Percentiles rank a stretch among this genome's conserved stretches.
Evolutionary conservation across 208 protist genomes (phyloP).

Genomic region (Willaertia magna): DNA sequence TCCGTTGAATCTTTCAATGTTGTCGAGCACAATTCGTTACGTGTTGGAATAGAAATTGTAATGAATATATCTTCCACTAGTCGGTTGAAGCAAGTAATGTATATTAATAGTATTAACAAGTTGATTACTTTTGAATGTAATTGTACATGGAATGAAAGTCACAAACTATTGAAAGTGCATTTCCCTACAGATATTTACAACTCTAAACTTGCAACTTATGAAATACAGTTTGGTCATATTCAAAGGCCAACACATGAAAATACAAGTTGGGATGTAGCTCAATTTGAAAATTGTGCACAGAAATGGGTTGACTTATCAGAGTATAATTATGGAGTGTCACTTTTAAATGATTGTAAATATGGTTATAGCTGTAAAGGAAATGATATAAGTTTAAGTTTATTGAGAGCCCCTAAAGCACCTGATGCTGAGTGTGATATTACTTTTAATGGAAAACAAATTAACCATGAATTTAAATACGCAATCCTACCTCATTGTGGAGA

Average conservation of each 20-base stretch:
- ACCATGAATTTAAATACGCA: slow-evolving; percentile 33
- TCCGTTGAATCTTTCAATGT: not conserved
- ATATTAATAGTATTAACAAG: not conserved
- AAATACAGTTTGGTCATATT: slow-evolving; percentile 39
- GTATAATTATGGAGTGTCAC: slow-evolving; percentile 31
- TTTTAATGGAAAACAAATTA: too few relatives aligned
- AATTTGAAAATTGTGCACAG: slow-evolving; percentile 41
- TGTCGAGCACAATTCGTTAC: not conserved
- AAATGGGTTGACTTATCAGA: slow-evolving; percentile 40
- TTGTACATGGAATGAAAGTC: slow-evolving; percentile 36
- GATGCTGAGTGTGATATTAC: slow-evolving; percentile 17
- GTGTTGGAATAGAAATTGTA: not conserved
- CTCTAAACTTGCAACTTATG: slow-evolving; percentile 24
- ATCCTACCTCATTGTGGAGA: slow-evolving; percentile 21
- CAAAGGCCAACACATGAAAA: slow-evolving; percentile 41
- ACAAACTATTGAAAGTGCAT: slow-evolving; percentile 34
- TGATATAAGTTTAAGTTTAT: slow-evolving; percentile 16
- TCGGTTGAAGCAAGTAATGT: not conserved
- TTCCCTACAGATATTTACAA: not conserved
- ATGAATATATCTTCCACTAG: not conserved
- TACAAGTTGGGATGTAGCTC: slow-evolving; percentile 38
- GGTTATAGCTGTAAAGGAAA: slow-evolving; percentile 22
- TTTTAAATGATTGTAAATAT: slow-evolving; percentile 50
- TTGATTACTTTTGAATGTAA: not conserved
- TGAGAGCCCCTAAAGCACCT: slow-evolving; percentile 33